These are phyloP conservation scores for Adansonia gregorii DNA, from an alignment of 441 rosid species.

Conservation along the genomic window DNA sequence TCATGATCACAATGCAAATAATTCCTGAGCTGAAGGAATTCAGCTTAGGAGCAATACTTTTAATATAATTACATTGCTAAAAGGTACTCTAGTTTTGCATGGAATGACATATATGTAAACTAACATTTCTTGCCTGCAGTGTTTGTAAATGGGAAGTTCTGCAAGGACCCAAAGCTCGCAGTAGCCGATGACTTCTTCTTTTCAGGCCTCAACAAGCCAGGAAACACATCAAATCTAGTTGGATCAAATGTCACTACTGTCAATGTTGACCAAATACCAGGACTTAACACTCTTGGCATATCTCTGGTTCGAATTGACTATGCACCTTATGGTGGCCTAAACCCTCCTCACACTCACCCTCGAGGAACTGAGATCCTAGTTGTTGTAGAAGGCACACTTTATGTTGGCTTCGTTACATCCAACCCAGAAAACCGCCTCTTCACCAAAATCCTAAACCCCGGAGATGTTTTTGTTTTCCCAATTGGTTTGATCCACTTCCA, in stretches of 20 bases:
- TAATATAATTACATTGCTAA: neutral
- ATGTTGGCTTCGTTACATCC: constrained; percentile 55
- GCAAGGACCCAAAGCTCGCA: neutral
- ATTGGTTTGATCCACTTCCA: constrained; percentile 60
- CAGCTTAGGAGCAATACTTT: too few species aligned
- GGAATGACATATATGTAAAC: neutral
- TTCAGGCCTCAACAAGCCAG: constrained; percentile 35
- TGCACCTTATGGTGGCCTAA: constrained; percentile 44
- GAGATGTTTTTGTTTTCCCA: constrained; percentile 61
- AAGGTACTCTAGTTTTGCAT: neutral
- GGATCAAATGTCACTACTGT: constrained; percentile 40
- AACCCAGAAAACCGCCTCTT: constrained; percentile 48
- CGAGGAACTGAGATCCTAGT: constrained; percentile 49
- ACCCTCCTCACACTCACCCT: constrained; percentile 58
- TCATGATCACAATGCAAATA: neutral
- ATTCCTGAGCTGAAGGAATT: too few species aligned
- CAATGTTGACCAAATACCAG: constrained; percentile 39
- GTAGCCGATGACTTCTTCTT: constrained; percentile 38
- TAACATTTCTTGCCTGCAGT: neutral
- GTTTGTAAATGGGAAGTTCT: constrained; percentile 6
- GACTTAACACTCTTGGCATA: constrained; percentile 58
- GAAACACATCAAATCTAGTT: constrained; percentile 33
- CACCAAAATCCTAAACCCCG: constrained; percentile 47
- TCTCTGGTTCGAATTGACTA: constrained; percentile 50
- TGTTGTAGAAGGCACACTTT: constrained; percentile 45